phyloP scores from a whole-genome alignment of 1,284 basidiomycete genomes.

The Pseudozyma tsukubaensis region DNA sequence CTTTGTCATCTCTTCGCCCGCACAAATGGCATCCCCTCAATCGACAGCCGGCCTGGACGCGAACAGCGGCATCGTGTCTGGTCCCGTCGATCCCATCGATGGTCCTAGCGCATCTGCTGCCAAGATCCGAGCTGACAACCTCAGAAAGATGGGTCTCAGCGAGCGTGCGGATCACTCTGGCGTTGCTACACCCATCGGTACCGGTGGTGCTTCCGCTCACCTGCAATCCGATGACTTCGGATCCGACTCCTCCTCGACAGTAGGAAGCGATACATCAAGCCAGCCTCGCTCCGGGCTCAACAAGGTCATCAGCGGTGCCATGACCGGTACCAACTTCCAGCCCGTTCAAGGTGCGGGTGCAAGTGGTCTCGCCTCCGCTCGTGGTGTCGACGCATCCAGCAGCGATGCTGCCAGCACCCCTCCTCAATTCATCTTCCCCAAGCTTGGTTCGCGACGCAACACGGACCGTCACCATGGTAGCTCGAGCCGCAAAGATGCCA shows the following conservation, averaged over 20 bases:
- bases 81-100: slow-evolving; percentile 37
- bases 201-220: slow-evolving; percentile 37
- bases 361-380: slow-evolving; percentile 54
- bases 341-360: slow-evolving; percentile 54
- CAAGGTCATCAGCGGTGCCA: slow-evolving; percentile 45
- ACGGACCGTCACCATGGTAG: slow-evolving; percentile 26
- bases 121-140: slow-evolving; percentile 40
- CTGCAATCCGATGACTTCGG: slow-evolving; percentile 9
- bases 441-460: slow-evolving; percentile 57
- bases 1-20: slow-evolving; percentile 20
- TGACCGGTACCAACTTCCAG: slow-evolving; percentile 43
- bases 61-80: slow-evolving; percentile 19
- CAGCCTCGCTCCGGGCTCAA: slow-evolving; percentile 37
- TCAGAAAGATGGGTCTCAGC: slow-evolving; percentile 42
- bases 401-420: slow-evolving; percentile 44
- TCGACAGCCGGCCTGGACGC: background rate
- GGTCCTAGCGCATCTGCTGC: slow-evolving; percentile 42
- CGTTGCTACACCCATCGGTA: slow-evolving; percentile 49
- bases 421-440: slow-evolving; percentile 65
- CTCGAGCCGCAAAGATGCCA: slow-evolving; percentile 24
- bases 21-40: slow-evolving; percentile 24
- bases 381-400: slow-evolving; percentile 47
- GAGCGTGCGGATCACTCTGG: slow-evolving; percentile 42
- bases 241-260: slow-evolving; percentile 28
- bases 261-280: slow-evolving; percentile 13